phyloP scores from a whole-genome alignment of 768 basidiomycete species.

The Boletus pseudo-olivaceus region DNA sequence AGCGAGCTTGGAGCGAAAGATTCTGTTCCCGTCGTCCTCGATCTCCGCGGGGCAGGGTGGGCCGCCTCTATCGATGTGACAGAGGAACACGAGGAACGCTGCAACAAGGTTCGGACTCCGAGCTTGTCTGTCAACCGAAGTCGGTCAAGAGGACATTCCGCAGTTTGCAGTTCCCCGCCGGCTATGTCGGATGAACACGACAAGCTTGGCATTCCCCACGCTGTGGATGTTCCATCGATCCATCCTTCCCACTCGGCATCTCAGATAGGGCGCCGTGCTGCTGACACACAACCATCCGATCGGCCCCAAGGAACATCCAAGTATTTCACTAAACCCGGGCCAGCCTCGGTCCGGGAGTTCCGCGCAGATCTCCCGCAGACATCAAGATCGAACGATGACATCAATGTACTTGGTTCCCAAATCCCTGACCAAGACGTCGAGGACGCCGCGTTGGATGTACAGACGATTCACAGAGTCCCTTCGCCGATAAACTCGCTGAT shows the following conservation, averaged over 20 bases:
- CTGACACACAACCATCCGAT: conserved; percentile 1
- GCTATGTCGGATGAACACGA: conserved; percentile 26
- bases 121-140: background rate
- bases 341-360: background rate
- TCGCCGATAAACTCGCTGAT: conserved; percentile 5
- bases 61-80: conserved; percentile 9
- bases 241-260: conserved; percentile 58
- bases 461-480: background rate
- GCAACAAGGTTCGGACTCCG: background rate
- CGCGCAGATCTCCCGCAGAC: background rate
- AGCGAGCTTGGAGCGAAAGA: conserved; percentile 12
- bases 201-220: background rate
- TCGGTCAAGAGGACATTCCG: background rate
- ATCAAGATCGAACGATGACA: background rate
- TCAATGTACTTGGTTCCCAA: background rate
- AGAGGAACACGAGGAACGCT: background rate
- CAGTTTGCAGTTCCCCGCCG: conserved; percentile 8
- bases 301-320: conserved; percentile 4
- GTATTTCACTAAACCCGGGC: conserved; percentile 4
- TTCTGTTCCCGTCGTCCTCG: conserved; percentile 34
- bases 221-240: conserved; percentile 27
- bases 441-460: background rate
- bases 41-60: conserved; percentile 35
- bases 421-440: background rate
- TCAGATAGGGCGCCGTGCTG: conserved; percentile 33